Evolutionary conservation across 768 basidiomycete species (phyloP).

Genomic region (Candolleomyces eurysporus): DNA sequence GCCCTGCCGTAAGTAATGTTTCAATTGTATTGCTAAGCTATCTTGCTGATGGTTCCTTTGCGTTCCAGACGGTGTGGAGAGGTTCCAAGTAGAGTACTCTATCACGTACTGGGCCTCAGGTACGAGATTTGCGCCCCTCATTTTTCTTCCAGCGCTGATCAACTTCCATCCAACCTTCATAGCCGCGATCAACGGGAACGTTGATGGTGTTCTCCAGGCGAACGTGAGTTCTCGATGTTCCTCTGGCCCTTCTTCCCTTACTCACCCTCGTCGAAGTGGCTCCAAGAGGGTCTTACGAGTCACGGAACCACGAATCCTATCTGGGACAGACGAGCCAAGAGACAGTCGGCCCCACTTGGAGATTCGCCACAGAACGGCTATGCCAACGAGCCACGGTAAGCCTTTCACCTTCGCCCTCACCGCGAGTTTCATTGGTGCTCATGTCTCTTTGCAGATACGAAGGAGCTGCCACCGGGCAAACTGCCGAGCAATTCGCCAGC

Average conservation of each 20-base stretch:
- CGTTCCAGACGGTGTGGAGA: conserved; percentile 12
- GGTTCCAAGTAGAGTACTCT: conserved; percentile 22
- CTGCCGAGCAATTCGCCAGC: too few species aligned
- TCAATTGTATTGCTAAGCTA: not conserved
- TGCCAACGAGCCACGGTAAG: too few species aligned
- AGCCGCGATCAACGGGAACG: conserved; percentile 16
- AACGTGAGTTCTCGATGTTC: conserved; percentile 11
- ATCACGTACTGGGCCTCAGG: conserved; percentile 24
- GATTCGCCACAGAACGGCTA: too few species aligned
- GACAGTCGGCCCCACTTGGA: too few species aligned
- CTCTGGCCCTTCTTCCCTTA: not conserved
- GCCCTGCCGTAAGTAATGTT: conserved; percentile 16
- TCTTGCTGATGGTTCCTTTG: not conserved
- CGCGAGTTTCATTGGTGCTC: too few species aligned
- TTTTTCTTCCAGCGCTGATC: not conserved
- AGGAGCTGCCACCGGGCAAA: too few species aligned
- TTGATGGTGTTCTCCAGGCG: conserved; percentile 24
- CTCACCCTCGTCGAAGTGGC: conserved; percentile 11
- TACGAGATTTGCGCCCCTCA: not conserved
- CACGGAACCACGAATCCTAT: conserved; percentile 11
- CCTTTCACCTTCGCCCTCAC: too few species aligned
- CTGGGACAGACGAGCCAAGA: conserved; percentile 5
- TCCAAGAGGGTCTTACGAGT: conserved; percentile 16
- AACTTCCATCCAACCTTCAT: not conserved
- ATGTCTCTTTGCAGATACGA: too few species aligned